phyloP scores from a whole-genome alignment of 1,284 basidiomycete genomes.

The Mycena citricolor region DNA sequence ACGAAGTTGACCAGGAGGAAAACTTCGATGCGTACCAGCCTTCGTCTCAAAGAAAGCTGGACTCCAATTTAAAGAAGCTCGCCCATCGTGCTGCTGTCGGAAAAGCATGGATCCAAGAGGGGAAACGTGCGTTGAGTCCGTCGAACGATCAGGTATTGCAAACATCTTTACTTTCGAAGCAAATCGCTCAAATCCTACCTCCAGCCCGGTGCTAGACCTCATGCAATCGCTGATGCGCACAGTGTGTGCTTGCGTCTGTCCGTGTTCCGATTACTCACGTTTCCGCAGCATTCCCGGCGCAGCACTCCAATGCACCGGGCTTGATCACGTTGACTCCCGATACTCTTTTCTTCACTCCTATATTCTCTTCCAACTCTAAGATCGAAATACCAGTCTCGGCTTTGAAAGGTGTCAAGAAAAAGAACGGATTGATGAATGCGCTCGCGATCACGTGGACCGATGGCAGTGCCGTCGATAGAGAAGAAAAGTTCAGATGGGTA shows the following conservation, averaged over 20 bases:
- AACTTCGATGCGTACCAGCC: background rate
- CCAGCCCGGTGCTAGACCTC: too few species aligned
- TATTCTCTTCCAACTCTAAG: constrained; percentile 47
- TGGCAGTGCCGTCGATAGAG: constrained; percentile 31
- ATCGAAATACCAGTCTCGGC: constrained; percentile 45
- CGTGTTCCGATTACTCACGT: background rate
- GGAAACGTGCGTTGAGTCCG: constrained; percentile 40
- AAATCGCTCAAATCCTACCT: constrained; percentile 1
- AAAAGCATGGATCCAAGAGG: constrained; percentile 43
- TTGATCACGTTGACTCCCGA: constrained; percentile 54
- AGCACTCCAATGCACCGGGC: constrained; percentile 53
- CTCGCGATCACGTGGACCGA: constrained; percentile 49
- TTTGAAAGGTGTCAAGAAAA: constrained; percentile 59
- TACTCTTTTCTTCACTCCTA: constrained; percentile 53
- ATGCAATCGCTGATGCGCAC: constrained; percentile 8
- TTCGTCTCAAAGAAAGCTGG: constrained; percentile 9
- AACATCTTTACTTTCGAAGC: background rate
- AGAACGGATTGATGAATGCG: constrained; percentile 49
- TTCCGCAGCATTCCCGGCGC: constrained; percentile 58
- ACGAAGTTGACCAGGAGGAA: background rate
- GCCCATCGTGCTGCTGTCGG: constrained; percentile 45
- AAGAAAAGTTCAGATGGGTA: constrained; percentile 61
- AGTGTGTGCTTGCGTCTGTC: constrained; percentile 1
- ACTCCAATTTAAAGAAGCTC: constrained; percentile 57
- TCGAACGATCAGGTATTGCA: constrained; percentile 34